A percentile compares a stretch with the other conserved stretches of the same genome.
These are phyloP conservation scores for Candida frijolesensis DNA, from an alignment of 1,139 yeast genomes.

Conservation along the genomic window DNA sequence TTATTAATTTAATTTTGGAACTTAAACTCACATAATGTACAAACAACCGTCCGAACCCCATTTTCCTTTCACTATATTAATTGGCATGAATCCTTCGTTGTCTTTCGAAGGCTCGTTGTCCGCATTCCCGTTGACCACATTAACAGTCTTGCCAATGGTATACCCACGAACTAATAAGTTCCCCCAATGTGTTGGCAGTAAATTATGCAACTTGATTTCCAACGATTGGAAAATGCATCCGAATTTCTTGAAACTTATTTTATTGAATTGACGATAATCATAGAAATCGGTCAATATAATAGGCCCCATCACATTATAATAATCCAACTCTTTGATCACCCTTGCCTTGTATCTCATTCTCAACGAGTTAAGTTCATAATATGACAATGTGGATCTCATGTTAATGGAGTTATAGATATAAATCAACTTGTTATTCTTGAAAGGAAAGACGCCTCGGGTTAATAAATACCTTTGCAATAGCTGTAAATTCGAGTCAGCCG, in stretches of 20 bases:
- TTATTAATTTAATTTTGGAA: not conserved
- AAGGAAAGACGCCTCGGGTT: conserved; percentile 8
- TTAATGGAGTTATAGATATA: conserved; percentile 10
- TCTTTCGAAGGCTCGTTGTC: conserved; percentile 25
- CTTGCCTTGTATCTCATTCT: conserved; percentile 53
- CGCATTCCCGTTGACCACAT: conserved; percentile 20
- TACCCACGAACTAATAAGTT: conserved; percentile 64
- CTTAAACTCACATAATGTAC: conserved; percentile 32
- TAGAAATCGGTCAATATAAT: conserved; percentile 58
- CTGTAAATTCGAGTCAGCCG: not conserved
- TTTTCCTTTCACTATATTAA: conserved; percentile 51
- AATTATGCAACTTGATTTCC: conserved; percentile 48
- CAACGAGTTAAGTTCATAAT: conserved; percentile 39
- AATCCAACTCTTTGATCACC: conserved; percentile 53
- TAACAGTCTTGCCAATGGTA: conserved; percentile 54
- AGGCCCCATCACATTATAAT: conserved; percentile 56
- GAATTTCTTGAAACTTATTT: conserved; percentile 21
- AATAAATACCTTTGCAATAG: conserved; percentile 5
- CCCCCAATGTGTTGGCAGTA: conserved; percentile 42
- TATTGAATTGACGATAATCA: conserved; percentile 53
- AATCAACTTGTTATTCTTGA: conserved; percentile 7
- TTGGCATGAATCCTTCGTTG: conserved; percentile 66
- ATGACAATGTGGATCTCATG: conserved; percentile 19
- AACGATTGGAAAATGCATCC: conserved; percentile 55
- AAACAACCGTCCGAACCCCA: conserved; percentile 80